A percentile compares a stretch with the other conserved stretches of the same genome.
phyloP scores from a whole-genome alignment of 1,284 basidiomycete species.

The Tylopilus sp. region DNA sequence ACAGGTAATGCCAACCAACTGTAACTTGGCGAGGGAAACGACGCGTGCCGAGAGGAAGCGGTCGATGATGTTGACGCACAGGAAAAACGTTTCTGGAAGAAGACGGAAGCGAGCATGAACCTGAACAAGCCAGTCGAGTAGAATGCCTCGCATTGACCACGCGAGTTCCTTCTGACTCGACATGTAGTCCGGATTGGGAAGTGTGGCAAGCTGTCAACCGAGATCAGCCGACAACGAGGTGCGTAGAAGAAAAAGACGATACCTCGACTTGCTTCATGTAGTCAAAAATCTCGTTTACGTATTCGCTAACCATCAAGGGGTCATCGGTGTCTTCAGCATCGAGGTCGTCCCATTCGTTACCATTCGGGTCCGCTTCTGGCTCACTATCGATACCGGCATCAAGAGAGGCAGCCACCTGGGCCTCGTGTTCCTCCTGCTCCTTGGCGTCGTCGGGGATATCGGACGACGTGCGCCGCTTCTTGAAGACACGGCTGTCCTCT shows the following conservation, averaged over 20 bases:
- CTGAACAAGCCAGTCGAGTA: slow-evolving; percentile 98
- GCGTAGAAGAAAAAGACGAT: slow-evolving; percentile 19
- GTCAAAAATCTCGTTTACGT: slow-evolving; percentile 93
- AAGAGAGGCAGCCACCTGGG: slow-evolving; percentile 48
- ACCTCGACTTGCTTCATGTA: slow-evolving; percentile 89
- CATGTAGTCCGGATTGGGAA: slow-evolving; percentile 94
- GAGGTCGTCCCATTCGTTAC: slow-evolving; percentile 85
- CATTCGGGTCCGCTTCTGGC: slow-evolving; percentile 69
- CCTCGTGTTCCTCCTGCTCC: slow-evolving; percentile 36
- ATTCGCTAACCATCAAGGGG: slow-evolving; percentile 97
- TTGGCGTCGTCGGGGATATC: slow-evolving; percentile 66
- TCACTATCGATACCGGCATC: slow-evolving; percentile 54
- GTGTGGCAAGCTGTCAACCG: slow-evolving; percentile 71
- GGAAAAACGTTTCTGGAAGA: slow-evolving; percentile 95
- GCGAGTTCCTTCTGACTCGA: slow-evolving; percentile 89
- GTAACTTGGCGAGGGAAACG: slow-evolving; percentile 93
- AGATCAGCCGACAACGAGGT: slow-evolving; percentile 7
- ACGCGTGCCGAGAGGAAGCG: slow-evolving; percentile 94
- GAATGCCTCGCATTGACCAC: slow-evolving; percentile 95
- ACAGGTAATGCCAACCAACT: slow-evolving; percentile 95
- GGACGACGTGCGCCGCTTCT: slow-evolving; percentile 81
- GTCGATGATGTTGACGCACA: slow-evolving; percentile 96
- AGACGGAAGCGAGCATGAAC: slow-evolving; percentile 95
- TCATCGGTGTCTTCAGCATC: slow-evolving; percentile 96
- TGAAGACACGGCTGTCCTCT: slow-evolving; percentile 65